Conservation (phyloP, 257 asterid genomes). For the Plantago ovata region DNA sequence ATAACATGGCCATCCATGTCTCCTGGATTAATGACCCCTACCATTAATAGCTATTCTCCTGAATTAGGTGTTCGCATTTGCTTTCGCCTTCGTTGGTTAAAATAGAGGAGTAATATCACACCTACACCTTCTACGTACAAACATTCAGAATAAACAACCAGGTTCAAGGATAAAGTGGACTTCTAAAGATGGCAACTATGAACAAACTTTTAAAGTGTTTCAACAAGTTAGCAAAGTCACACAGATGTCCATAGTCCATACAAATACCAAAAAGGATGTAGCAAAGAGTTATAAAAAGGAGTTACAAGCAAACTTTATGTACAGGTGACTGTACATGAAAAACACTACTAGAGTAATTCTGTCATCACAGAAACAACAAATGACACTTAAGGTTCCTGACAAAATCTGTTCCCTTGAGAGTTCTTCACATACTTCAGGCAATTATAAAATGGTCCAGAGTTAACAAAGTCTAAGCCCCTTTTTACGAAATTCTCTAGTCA, state of each 20-base stretch:
- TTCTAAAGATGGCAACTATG: background rate
- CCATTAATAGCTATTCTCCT: too few relatives aligned
- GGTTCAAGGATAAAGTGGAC: background rate
- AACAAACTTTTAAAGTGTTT: background rate
- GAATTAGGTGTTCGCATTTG: too few relatives aligned
- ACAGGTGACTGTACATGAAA: constrained; percentile 1
- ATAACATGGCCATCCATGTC: constrained; percentile 20
- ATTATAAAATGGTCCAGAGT: background rate
- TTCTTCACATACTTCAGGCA: constrained; percentile 1
- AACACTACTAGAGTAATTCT: background rate
- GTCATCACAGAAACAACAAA: background rate
- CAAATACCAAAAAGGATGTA: background rate
- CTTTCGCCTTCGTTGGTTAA: too few relatives aligned
- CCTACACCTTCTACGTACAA: too few relatives aligned
- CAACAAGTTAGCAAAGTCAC: background rate
- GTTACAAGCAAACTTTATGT: constrained; percentile 4
- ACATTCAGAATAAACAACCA: background rate
- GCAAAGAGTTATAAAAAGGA: background rate
- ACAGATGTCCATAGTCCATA: background rate
- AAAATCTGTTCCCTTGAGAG: background rate
- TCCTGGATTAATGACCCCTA: constrained; percentile 12
- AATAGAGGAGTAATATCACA: too few relatives aligned
- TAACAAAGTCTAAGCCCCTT: background rate
- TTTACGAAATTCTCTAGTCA: constrained; percentile 30
- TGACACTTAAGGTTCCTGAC: too few relatives aligned